Evolutionary conservation across 768 basidiomycete genomes (phyloP), one percentile per base, ranked within the genome.

Genomic region (Auriscalpium microsporum): DNA sequence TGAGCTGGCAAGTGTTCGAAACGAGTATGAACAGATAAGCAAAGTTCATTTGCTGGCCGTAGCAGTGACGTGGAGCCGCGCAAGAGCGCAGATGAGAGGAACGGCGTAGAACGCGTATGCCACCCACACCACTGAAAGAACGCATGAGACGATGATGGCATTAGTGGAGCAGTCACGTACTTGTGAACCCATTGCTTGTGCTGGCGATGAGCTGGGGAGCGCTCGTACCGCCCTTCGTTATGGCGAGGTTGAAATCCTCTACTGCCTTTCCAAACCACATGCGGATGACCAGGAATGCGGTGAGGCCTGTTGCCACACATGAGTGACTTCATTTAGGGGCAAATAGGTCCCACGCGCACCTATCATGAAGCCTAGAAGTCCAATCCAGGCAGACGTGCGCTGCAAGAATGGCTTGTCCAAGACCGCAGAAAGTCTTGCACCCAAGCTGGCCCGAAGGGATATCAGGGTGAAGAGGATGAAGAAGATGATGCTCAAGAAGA

Each of bases 221-320:
- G 54, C 76, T 69, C 3, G 65, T 56, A 19, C 82, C 84, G 57
- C 77, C 76, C 9, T 75, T 66, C 23, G 71, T 58, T 51, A 90
- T 82, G 51, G 74, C 80, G 45, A 71, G 64, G 65, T 91, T 91
- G 70, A 91, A 90, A 63, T 89, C 87, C 52, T 83, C 78, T 0
- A 84, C 81, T 2, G 87, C 82, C 68, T 90, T 88, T 17, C 83
- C 86, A 58, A 88, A 88, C 80, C 84, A 88, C 79, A 91, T 86
- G 57, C 86, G 81, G 52, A 86, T 70, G 56, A 90, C 75, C 17
- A 88, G 73, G 71, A 87, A 86, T 9, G 84, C 74, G 3, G 81
- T 81, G 56, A 87, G 67, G 13, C 87, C 87, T 88, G 53, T 14
- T 45, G 37, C 14, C 35, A 48, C 16, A 51, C 28, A 49, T 13